Conservation (phyloP, 345 rosid species). For the Populus tremula region DNA sequence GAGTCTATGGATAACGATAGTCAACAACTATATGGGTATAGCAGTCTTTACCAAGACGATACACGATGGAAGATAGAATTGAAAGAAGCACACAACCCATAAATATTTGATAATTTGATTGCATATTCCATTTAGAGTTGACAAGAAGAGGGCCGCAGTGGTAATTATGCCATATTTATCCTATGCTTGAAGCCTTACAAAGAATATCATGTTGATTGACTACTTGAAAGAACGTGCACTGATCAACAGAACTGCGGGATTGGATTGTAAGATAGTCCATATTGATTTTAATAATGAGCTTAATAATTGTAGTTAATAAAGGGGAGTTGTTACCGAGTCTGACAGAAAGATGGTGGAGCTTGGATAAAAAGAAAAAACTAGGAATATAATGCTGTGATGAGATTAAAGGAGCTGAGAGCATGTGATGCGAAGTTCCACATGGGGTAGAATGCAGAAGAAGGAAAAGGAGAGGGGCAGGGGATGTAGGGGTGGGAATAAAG, state of each 20-base stretch:
- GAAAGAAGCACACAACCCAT: neutral
- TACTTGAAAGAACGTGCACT: neutral
- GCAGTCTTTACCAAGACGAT: slow-evolving; percentile 18
- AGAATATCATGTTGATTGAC: neutral
- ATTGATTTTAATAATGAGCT: slow-evolving; percentile 14
- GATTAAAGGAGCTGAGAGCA: slow-evolving; percentile 20
- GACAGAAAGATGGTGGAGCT: slow-evolving; percentile 20
- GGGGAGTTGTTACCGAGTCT: neutral
- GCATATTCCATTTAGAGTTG: slow-evolving; percentile 20
- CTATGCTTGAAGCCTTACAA: slow-evolving; percentile 7
- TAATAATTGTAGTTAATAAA: slow-evolving; percentile 28
- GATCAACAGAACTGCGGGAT: slow-evolving; percentile 10
- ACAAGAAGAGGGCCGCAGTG: slow-evolving; percentile 19
- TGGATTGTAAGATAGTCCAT: slow-evolving; percentile 3
- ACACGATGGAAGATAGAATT: slow-evolving; percentile 16
- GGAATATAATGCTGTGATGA: slow-evolving; percentile 11
- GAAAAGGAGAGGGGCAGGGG: neutral
- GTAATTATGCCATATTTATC: slow-evolving; percentile 6
- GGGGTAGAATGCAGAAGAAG: neutral
- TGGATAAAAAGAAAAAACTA: slow-evolving; percentile 15
- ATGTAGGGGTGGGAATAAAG: slow-evolving; percentile 4
- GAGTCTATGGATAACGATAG: neutral
- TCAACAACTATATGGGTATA: neutral
- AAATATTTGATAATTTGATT: neutral
- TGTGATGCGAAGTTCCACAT: slow-evolving; percentile 24